Base-by-base conservation (phyloP, 1,284 basidiomycete genomes). In the Inonotus hispidus region DNA sequence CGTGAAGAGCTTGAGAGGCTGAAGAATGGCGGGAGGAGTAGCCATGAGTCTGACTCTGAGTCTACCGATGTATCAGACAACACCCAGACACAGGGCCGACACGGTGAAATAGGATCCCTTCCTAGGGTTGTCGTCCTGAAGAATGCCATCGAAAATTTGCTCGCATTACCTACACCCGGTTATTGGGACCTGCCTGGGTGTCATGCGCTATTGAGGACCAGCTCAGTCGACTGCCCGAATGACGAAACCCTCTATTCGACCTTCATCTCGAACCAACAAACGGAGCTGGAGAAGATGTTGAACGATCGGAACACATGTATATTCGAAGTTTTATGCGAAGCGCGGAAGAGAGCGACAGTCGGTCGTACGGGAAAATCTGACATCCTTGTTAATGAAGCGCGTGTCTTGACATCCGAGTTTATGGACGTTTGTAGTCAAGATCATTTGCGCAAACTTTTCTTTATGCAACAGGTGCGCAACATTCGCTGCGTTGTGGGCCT, bases 131-230 rank as follows among this genome's bases (percentile, higher is more conserved):
- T 78, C 4, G 69, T 75, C 1, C 63, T 81, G 46, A 77, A 78
- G 70, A 71, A 68, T 53, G 77, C 79, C 64, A 63, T 81, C 6
- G 77, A 78, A 60, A 69, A 72, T n/a, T 70, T 79, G 14, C 55
- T 81, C 11, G 78, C 79, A 3, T 64, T 81, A n/a, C 79, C 79
- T 4, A 67, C 78, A 25, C 73, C 79, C 45, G 79, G 79, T 8
- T 78, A 74, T 62, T 80, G 78, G 78, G 77, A 79, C 63, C 67
- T 79, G 8, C 68, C 71, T 2, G 74, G 77, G 62, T 78, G 78
- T 60, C 72, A 70, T 8, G 62, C 63, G 10, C 60, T 68, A 2
- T 66, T 77, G 27, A 67, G 75, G n/a, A 25, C 52, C 3, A 35
- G 25, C 14, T 25, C 46, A 14, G 10, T 53, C 8, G 19, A 23